Percentiles rank a stretch among this genome's conserved stretches.
Conservation (phyloP, 176 grass and related monocot species). For the Ampelocalamus luodianensis region DNA sequence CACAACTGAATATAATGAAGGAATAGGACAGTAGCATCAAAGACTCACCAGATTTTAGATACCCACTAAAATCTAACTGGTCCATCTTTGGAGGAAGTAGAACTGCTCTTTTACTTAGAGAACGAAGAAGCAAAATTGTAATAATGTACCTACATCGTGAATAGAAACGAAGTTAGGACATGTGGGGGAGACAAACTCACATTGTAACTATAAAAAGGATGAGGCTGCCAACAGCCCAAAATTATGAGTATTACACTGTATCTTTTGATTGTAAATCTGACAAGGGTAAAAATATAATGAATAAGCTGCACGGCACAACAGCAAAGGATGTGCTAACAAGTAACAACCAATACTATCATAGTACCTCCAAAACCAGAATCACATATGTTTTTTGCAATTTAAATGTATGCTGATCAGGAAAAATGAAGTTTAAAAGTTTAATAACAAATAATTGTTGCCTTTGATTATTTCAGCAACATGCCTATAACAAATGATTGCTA, state of each 20-base stretch:
- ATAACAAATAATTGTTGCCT: neutral
- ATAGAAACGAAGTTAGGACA: slow-evolving; percentile 17
- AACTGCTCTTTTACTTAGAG: slow-evolving; percentile 80
- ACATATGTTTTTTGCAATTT: neutral
- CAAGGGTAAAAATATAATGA: slow-evolving; percentile 2
- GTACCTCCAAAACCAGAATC: neutral
- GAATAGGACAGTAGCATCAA: neutral
- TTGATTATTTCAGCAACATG: slow-evolving; percentile 19
- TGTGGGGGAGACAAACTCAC: slow-evolving; percentile 20
- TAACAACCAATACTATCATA: slow-evolving; percentile 20
- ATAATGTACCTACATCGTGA: slow-evolving; percentile 67
- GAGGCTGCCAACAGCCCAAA: neutral
- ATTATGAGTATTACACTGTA: neutral
- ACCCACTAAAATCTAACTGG: slow-evolving; percentile 83
- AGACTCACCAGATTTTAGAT: slow-evolving; percentile 87
- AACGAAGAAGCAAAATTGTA: slow-evolving; percentile 72
- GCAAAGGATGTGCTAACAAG: neutral
- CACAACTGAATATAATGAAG: slow-evolving; percentile 17
- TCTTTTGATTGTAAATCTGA: slow-evolving; percentile 6
- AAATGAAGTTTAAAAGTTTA: neutral
- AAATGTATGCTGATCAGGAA: neutral
- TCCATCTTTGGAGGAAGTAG: slow-evolving; percentile 80
- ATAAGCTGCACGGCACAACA: slow-evolving; percentile 12
- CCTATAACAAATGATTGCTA: slow-evolving; percentile 6
- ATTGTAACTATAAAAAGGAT: slow-evolving; percentile 3